Base-by-base conservation (phyloP, 257 asterid species). In the Plantago ovata region DNA sequence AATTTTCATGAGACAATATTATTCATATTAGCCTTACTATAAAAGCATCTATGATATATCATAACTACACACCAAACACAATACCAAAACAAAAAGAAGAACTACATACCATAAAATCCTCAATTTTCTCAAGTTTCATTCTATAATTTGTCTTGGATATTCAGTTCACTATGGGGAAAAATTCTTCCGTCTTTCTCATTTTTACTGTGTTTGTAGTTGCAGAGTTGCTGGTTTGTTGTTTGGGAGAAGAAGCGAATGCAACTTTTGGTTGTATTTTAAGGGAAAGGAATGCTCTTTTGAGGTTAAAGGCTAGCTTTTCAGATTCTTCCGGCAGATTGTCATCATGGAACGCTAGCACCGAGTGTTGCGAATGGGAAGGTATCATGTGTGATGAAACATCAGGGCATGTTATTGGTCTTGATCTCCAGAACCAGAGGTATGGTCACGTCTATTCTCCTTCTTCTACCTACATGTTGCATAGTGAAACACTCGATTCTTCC, bases 271-370 rank as follows among this genome's bases (percentile, higher is more conserved):
- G 56, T 33, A 10, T 51, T 23, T 3, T 11, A 4, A 33, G 3
- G 56, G 56, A 51, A 51, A 51, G 39, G 18, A 13, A 51, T 3
- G 39, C 56, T 13, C 56, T 51, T 10, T 15, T 51, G 18, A 51
- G 22, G 56, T 51, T 51, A 18, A 51, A 22, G 56, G 38, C 56
- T 6, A 51, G 39, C 36, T 15, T 51, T 51, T 51, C 16, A 11
- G 56, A 51, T 23, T 38, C 56, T 23, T 51, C 56, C 11, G 16
- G 1, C 9, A 21, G 19, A 51, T 51, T 51, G 56, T 51, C 16
- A 15, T 51, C 56, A 38, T 51, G 56, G 56, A 51, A 23, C 56
- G 13, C 1, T 0, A 51, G 13, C 38, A 13, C 2, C 4, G 56
- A 51, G 22, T 51, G 56, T 13, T 51, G 56, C 15, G 23, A 5